These are phyloP conservation scores for Gastrolobium bilobum DNA, from an alignment of 306 rosid genomes.

Conservation along the genomic window DNA sequence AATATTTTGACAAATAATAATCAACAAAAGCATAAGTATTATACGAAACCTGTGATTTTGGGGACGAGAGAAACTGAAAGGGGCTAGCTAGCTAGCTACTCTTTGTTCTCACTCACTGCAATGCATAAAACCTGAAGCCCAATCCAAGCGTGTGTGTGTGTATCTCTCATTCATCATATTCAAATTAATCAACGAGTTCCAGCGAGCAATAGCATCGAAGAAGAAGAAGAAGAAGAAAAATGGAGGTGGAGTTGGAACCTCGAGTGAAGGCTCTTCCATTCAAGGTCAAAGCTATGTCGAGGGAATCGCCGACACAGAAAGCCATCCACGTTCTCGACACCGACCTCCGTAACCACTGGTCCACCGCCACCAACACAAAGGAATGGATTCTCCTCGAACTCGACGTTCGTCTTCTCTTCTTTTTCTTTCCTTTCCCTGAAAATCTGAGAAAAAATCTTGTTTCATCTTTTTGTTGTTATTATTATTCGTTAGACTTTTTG, in stretches of 20 bases:
- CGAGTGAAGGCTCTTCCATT: slow-evolving; percentile 76
- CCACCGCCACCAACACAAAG: slow-evolving; percentile 95
- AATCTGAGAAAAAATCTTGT: background rate
- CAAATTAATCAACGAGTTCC: too few species aligned
- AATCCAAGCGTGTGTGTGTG: background rate
- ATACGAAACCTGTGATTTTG: too few species aligned
- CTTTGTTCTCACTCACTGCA: too few species aligned
- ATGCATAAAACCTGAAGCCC: too few species aligned
- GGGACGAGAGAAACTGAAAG: too few species aligned
- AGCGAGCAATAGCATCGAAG: too few species aligned
- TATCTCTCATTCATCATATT: background rate
- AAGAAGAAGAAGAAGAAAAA: slow-evolving; percentile 23
- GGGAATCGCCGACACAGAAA: slow-evolving; percentile 91
- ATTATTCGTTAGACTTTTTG: too few species aligned
- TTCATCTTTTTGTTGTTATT: background rate
- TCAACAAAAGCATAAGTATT: too few species aligned
- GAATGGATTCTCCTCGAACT: slow-evolving; percentile 96
- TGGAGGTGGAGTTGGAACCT: slow-evolving; percentile 85
- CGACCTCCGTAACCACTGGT: slow-evolving; percentile 97
- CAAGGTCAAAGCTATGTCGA: slow-evolving; percentile 87
- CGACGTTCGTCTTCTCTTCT: slow-evolving; percentile 50
- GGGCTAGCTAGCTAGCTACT: too few species aligned
- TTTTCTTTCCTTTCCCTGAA: background rate
- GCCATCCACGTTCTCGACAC: slow-evolving; percentile 82
- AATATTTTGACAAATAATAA: too few species aligned